These are phyloP conservation scores for Geranomyces michiganensis DNA, from an alignment of 192 early-diverging fungal genomes.

Conservation along the genomic window DNA sequence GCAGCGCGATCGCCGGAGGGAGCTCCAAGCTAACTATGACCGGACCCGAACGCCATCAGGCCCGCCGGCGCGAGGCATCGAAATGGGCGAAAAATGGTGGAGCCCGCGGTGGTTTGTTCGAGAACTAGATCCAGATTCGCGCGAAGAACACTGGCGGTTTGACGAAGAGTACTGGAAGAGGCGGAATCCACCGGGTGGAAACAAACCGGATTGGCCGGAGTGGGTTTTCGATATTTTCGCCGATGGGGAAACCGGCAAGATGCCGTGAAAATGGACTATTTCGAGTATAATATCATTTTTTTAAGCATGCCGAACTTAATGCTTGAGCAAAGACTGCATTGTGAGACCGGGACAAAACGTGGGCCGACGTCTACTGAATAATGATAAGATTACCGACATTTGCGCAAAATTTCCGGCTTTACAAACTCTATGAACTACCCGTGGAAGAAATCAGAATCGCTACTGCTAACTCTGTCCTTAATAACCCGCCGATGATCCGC, in stretches of 20 bases:
- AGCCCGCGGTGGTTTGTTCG: conserved; percentile 81
- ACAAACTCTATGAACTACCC: too few species aligned
- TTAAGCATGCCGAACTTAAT: too few species aligned
- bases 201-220: conserved; percentile 25
- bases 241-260: too few species aligned
- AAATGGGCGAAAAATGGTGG: conserved; percentile 55
- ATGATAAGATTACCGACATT: too few species aligned
- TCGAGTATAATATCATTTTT: too few species aligned
- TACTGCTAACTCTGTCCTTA: conserved; percentile 14
- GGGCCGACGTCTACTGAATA: too few species aligned
- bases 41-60: conserved; percentile 35
- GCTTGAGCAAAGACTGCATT: too few species aligned
- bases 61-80: conserved; percentile 29
- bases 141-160: conserved; percentile 70
- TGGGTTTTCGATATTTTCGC: conserved; percentile 33
- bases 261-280: too few species aligned
- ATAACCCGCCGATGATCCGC: conserved; percentile 44
- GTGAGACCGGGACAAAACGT: too few species aligned
- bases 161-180: conserved; percentile 71
- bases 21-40: conserved; percentile 61
- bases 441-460: too few species aligned
- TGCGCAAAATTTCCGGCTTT: too few species aligned
- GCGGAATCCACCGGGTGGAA: background rate
- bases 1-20: conserved; percentile 67
- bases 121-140: conserved; percentile 66